Percentiles rank a stretch among this genome's conserved stretches.
phyloP scores from a whole-genome alignment of 148 eudicot genomes.

The Amaranthus hypochondriacus region DNA sequence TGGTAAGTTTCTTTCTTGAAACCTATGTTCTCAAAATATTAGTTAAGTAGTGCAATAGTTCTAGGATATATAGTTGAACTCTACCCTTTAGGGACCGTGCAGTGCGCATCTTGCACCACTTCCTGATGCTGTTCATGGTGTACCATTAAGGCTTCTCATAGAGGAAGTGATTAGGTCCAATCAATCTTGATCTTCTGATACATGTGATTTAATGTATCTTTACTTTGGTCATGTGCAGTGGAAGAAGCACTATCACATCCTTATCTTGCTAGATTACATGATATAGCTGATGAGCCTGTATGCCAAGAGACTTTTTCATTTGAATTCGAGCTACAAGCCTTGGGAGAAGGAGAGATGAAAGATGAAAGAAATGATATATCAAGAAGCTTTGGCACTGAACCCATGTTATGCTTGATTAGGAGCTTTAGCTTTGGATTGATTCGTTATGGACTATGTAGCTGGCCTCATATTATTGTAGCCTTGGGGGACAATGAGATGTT shows the following conservation, averaged over 20 bases:
- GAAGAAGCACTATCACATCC: conserved; percentile 87
- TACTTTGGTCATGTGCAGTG: conserved; percentile 39
- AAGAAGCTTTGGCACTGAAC: conserved; percentile 64
- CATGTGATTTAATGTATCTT: background rate
- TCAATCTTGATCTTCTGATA: background rate
- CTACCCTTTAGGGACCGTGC: no score
- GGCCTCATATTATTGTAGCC: background rate
- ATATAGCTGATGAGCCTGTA: conserved; percentile 70
- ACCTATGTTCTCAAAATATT: background rate
- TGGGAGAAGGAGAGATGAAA: conserved; percentile 85
- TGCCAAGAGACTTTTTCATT: conserved; percentile 69
- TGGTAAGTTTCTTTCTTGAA: conserved; percentile 38
- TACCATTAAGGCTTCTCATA: no score
- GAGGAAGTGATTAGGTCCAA: no score
- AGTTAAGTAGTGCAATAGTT: no score
- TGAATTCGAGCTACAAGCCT: conserved; percentile 71
- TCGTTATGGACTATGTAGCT: background rate
- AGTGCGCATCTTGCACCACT: no score
- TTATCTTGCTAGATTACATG: conserved; percentile 72
- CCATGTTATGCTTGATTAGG: conserved; percentile 38
- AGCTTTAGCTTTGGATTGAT: background rate
- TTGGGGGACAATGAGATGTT: background rate
- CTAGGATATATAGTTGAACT: no score
- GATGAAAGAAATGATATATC: conserved; percentile 88
- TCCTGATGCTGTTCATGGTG: no score